Conservation (phyloP, 2,329 filamentous ascomycete genomes). For the Fusarium penzigii region DNA sequence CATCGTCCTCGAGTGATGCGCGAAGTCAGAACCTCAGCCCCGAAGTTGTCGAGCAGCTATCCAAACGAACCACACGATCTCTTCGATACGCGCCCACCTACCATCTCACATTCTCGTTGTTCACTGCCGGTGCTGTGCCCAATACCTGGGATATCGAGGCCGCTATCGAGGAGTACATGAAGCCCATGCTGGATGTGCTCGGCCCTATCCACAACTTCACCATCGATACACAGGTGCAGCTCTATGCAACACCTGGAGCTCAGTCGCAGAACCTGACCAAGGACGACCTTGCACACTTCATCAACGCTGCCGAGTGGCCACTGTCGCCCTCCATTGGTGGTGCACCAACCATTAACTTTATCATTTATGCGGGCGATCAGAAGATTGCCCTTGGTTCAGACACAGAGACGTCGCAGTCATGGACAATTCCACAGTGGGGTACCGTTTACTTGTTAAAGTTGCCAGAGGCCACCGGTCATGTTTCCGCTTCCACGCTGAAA, state of each 20-base stretch:
- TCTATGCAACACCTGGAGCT: constrained; percentile 77
- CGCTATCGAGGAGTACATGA: constrained; percentile 78
- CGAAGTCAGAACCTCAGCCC: constrained; percentile 49
- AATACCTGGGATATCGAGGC: constrained; percentile 90
- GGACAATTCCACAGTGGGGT: constrained; percentile 97
- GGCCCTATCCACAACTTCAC: constrained; percentile 90
- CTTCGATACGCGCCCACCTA: constrained; percentile 93
- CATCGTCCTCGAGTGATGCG: constrained; percentile 48
- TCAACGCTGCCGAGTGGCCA: constrained; percentile 98
- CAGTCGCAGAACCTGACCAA: constrained; percentile 69
- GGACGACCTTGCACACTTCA: constrained; percentile 88
- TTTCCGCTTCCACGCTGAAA: constrained; percentile 68
- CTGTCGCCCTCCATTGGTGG: constrained; percentile 89
- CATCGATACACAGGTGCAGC: constrained; percentile 92
- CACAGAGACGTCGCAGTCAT: constrained; percentile 60
- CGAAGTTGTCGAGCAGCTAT: constrained; percentile 56
- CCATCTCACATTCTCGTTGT: constrained; percentile 93
- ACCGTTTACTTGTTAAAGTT: constrained; percentile 61
- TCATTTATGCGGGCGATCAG: constrained; percentile 82
- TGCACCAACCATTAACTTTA: constrained; percentile 94
- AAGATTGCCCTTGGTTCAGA: constrained; percentile 59
- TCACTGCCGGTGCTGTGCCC: constrained; percentile 75
- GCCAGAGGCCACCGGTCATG: constrained; percentile 45
- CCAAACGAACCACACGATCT: constrained; percentile 76
- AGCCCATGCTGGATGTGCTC: constrained; percentile 77